A percentile compares a stretch with the other conserved stretches of the same genome.
Evolutionary conservation across 805 yeast genomes (phyloP).

Genomic region (Nakazawaea peltata): DNA sequence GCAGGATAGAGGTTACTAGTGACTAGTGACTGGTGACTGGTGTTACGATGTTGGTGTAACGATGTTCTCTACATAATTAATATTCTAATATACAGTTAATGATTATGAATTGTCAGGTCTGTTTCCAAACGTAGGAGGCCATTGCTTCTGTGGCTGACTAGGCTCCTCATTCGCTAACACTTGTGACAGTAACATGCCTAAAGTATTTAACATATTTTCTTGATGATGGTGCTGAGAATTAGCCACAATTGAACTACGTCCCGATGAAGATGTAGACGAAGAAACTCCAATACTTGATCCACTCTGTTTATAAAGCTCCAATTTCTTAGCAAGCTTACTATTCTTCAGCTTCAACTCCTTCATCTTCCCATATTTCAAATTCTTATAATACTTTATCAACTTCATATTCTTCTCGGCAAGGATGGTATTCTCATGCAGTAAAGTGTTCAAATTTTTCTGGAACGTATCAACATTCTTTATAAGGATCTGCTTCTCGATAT

Average conservation of each 20-base stretch:
- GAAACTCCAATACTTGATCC: background rate
- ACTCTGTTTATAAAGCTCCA: slow-evolving; percentile 9
- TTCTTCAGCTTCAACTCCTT: slow-evolving; percentile 21
- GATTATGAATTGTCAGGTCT: no score
- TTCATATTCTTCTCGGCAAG: slow-evolving; percentile 22
- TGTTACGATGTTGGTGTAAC: no score
- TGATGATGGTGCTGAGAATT: slow-evolving; percentile 1
- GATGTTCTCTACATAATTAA: no score
- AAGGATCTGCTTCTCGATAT: slow-evolving; percentile 23
- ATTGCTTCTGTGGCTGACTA: background rate
- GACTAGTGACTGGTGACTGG: no score
- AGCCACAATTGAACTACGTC: slow-evolving; percentile 6
- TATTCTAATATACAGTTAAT: no score
- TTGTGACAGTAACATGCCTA: slow-evolving; percentile 26
- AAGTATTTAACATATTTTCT: slow-evolving; percentile 22
- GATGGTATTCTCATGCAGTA: slow-evolving; percentile 21
- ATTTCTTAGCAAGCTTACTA: slow-evolving; percentile 16
- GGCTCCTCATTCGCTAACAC: slow-evolving; percentile 22
- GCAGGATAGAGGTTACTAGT: no score
- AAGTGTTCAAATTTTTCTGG: slow-evolving; percentile 18
- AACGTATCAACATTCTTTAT: slow-evolving; percentile 18
- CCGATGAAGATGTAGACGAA: slow-evolving; percentile 8
- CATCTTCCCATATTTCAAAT: slow-evolving; percentile 21
- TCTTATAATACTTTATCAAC: slow-evolving; percentile 22
- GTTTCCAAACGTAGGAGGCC: slow-evolving; percentile 10